These are phyloP conservation scores for Sugiyamaella xylanicola DNA, from an alignment of 1,139 yeast genomes.

Conservation along the genomic window DNA sequence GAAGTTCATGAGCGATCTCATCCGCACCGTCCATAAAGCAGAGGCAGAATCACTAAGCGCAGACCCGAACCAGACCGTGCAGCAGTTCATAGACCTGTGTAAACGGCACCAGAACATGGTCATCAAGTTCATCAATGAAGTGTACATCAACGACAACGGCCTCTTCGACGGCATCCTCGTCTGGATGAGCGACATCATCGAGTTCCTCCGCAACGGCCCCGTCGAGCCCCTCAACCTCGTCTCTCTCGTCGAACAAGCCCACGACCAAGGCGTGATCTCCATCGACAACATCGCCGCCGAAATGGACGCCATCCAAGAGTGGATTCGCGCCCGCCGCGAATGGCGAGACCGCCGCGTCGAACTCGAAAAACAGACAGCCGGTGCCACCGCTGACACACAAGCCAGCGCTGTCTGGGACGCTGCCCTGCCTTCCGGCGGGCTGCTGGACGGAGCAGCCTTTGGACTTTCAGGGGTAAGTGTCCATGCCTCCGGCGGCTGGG, in stretches of 20 bases:
- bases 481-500: conserved; percentile 10
- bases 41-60: conserved; percentile 51
- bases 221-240: conserved; percentile 42
- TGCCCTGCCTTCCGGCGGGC: conserved; percentile 44
- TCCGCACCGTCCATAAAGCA: conserved; percentile 54
- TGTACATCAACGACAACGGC: conserved; percentile 73
- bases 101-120: conserved; percentile 70
- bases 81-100: conserved; percentile 62
- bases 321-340: conserved; percentile 49
- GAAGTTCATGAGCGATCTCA: conserved; percentile 69
- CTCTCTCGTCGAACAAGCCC: conserved; percentile 32
- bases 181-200: conserved; percentile 69
- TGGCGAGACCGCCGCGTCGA: conserved; percentile 37
- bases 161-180: conserved; percentile 67
- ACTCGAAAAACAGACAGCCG: background rate
- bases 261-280: conserved; percentile 49
- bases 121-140: conserved; percentile 73
- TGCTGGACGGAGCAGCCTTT: conserved; percentile 53
- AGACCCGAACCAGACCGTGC: conserved; percentile 60
- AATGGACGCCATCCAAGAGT: conserved; percentile 49
- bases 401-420: conserved; percentile 28
- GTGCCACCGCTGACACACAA: background rate
- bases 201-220: conserved; percentile 60
- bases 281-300: conserved; percentile 47
- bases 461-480: conserved; percentile 53